phyloP scores from a whole-genome alignment of 139 green algal species.

The Marvania coccoides region DNA sequence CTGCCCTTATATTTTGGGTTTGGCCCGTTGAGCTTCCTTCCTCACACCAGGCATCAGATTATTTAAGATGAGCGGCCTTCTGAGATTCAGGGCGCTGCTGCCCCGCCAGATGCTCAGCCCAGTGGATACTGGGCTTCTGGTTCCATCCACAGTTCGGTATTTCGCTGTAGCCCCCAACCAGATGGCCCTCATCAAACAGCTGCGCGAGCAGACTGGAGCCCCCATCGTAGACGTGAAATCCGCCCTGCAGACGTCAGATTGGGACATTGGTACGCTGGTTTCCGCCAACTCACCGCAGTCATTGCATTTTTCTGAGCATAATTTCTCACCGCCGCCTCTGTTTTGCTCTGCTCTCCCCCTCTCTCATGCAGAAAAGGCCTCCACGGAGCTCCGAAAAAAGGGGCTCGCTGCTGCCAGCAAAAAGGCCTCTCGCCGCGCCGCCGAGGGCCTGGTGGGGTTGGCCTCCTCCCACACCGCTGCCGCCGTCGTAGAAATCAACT shows the following conservation, averaged over 20 bases:
- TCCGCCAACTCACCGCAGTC: background rate
- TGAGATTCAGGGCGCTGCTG: too few relatives aligned
- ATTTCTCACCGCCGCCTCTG: background rate
- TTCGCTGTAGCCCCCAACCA: conserved; percentile 25
- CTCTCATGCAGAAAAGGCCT: conserved; percentile 26
- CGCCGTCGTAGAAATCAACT: conserved; percentile 72
- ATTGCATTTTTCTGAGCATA: too few relatives aligned
- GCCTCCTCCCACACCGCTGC: conserved; percentile 8
- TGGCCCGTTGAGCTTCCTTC: too few relatives aligned
- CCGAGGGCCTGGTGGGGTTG: conserved; percentile 80
- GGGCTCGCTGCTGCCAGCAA: conserved; percentile 80
- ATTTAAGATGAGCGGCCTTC: too few relatives aligned
- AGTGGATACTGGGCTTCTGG: too few relatives aligned
- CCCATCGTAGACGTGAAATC: conserved; percentile 81
- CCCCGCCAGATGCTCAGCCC: too few relatives aligned
- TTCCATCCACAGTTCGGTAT: background rate
- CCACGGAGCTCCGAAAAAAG: conserved; percentile 69
- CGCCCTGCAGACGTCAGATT: conserved; percentile 45
- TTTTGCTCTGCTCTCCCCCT: background rate
- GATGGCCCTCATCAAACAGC: conserved; percentile 62
- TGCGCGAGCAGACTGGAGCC: conserved; percentile 63
- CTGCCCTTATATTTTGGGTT: too few relatives aligned
- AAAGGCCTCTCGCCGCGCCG: conserved; percentile 71
- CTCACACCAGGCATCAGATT: too few relatives aligned
- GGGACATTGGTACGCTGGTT: conserved; percentile 48